Base-by-base conservation (phyloP, 2,329 filamentous ascomycete genomes). In the Colletotrichum falcatum region DNA sequence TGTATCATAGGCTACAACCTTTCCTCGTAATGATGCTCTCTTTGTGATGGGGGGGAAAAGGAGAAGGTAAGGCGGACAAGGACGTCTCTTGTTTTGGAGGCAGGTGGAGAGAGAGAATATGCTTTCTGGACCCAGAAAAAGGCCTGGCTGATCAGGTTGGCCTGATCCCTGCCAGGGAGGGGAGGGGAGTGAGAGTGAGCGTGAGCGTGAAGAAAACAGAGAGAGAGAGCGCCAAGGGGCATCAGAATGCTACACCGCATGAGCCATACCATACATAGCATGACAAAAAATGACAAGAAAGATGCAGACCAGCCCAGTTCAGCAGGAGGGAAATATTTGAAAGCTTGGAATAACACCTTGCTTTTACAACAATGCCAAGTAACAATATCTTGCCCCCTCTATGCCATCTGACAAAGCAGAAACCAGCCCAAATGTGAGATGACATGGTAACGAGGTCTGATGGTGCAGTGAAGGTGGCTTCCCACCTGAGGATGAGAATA, bases 281-380 rank as follows among this genome's bases (percentile, higher is more conserved):
- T n/a, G n/a, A n/a, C 42, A n/a, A n/a, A n/a, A n/a, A n/a, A n/a
- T n/a, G n/a, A n/a, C n/a, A 46, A 46, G 11, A 46, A 23, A 39
- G n/a, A n/a, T n/a, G n/a, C n/a, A 39, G 37, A n/a, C 1, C 6
- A 35, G 12, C 18, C n/a, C 8, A 16, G 12, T 16, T 14, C n/a
- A 3, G n/a, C 16, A 46, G n/a, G 16, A 20, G 12, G 23, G n/a
- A 26, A 48, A n/a, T n/a, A n/a, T n/a, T n/a, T n/a, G 14, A 16
- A 66, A 26, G 20, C 39, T 7, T 56, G 35, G 44, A 53, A 68
- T 59, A 71, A 37, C 59, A 67, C 68, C 49, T 71, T 68, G 65
- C 64, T 71, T 71, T 71, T 71, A 71, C 65, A 28, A 60, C 53
- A 68, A 71, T 63, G 59, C 59, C 18, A n/a, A 54, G 35, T 62